Conservation (phyloP, 768 basidiomycete species). For the Pulveroboletus sp. region DNA sequence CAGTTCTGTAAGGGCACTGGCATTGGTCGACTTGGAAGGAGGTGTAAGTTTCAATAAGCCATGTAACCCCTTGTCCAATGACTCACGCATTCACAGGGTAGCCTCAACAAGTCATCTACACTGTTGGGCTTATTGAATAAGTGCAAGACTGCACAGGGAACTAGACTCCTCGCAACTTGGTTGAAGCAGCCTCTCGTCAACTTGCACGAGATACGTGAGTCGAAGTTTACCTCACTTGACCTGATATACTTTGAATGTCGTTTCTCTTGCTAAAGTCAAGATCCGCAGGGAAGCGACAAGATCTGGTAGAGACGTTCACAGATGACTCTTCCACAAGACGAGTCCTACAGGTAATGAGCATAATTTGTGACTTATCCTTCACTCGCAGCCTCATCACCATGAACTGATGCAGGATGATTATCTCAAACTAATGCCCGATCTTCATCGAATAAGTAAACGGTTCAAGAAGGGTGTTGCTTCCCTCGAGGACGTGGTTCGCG, state of each 20-base stretch:
- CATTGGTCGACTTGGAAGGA: conserved; percentile 70
- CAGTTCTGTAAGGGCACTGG: conserved; percentile 86
- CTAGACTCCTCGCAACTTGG: conserved; percentile 84
- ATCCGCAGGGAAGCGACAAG: conserved; percentile 70
- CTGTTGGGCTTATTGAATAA: conserved; percentile 87
- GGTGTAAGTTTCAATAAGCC: conserved; percentile 14
- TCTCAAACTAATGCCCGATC: conserved; percentile 88
- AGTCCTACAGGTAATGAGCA: conserved; percentile 60
- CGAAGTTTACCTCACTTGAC: neutral
- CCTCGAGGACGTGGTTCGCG: conserved; percentile 91
- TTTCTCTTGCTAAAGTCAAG: neutral
- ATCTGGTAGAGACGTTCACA: conserved; percentile 81
- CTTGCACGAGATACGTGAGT: conserved; percentile 85
- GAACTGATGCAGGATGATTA: conserved; percentile 63
- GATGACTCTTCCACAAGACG: conserved; percentile 71
- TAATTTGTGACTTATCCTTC: neutral
- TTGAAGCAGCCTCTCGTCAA: conserved; percentile 95
- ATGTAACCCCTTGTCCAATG: neutral
- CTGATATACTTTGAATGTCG: neutral
- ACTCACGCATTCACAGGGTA: conserved; percentile 36
- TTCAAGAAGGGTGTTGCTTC: conserved; percentile 82
- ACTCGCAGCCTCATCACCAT: neutral
- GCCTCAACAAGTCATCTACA: conserved; percentile 75
- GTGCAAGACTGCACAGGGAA: conserved; percentile 95
- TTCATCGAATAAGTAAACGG: conserved; percentile 85